phyloP scores from a whole-genome alignment of 2,329 filamentous ascomycete genomes.

The Arachnomyces sp. region DNA sequence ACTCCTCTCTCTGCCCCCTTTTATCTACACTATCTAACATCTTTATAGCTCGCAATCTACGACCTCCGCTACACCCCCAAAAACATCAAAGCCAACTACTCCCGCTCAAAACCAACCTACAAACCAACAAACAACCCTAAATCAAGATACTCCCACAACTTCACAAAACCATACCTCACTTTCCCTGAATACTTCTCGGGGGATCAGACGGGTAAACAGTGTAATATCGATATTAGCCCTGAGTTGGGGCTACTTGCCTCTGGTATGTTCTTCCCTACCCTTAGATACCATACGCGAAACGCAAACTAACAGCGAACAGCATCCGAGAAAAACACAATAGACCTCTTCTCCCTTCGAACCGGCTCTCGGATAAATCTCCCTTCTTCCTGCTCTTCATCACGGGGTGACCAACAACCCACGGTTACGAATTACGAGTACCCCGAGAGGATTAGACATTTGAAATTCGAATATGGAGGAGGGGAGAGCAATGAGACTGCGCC shows the following conservation, averaged over 20 bases:
- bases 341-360: conserved; percentile 32
- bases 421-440: conserved; percentile 18
- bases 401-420: not conserved
- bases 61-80: conserved; percentile 31
- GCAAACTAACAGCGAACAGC: conserved; percentile 16
- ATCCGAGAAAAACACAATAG: conserved; percentile 25
- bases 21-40: not conserved
- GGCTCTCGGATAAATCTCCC: conserved; percentile 22
- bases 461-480: conserved; percentile 25
- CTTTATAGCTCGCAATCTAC: conserved; percentile 33
- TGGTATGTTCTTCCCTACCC: conserved; percentile 19
- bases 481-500: conserved; percentile 21
- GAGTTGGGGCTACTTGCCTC: conserved; percentile 33
- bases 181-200: conserved; percentile 24
- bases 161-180: conserved; percentile 28
- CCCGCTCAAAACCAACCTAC: no score
- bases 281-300: not conserved
- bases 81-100: conserved; percentile 8
- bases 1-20: not conserved
- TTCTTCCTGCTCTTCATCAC: conserved; percentile 10
- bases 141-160: conserved; percentile 22
- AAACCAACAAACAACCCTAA: conserved; percentile 17
- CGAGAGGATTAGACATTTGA: conserved; percentile 21
- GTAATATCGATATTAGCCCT: conserved; percentile 29
- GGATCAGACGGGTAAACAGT: conserved; percentile 16